phyloP scores from a whole-genome alignment of 2,329 filamentous ascomycete genomes.

The Ambrosiella cleistominuta region DNA sequence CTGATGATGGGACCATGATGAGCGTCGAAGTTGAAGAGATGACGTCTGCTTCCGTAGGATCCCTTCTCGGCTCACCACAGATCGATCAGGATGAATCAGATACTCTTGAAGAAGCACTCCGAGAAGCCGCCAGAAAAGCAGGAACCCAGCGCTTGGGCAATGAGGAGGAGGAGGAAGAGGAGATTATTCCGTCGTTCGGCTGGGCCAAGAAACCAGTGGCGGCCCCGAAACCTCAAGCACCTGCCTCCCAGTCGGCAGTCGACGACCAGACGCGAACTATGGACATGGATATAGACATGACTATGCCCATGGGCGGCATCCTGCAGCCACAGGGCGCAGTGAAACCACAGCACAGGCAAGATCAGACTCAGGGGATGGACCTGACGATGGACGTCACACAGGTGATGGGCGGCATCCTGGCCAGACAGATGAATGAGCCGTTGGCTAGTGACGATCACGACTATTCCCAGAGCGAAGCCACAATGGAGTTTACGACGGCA shows the following conservation, averaged over 20 bases:
- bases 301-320: constrained; percentile 35
- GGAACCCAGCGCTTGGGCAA: constrained; percentile 51
- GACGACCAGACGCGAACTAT: constrained; percentile 17
- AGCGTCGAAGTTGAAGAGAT: constrained; percentile 65
- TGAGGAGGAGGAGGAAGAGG: constrained; percentile 42
- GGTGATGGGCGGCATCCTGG: constrained; percentile 62
- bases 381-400: constrained; percentile 92
- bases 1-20: constrained; percentile 65
- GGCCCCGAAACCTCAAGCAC: not conserved
- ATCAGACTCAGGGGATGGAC: constrained; percentile 52
- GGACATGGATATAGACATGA: constrained; percentile 39
- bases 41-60: constrained; percentile 49
- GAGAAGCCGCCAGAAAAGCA: constrained; percentile 57
- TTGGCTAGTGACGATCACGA: constrained; percentile 19
- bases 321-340: not conserved
- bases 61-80: constrained; percentile 39
- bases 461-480: constrained; percentile 28
- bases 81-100: constrained; percentile 41
- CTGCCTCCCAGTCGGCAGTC: not conserved
- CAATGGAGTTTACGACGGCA: constrained; percentile 73
- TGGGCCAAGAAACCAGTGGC: constrained; percentile 43
- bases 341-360: constrained; percentile 13
- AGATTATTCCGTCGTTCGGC: constrained; percentile 59
- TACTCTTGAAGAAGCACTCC: constrained; percentile 61
- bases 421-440: constrained; percentile 20